Base-by-base conservation (phyloP, 1,139 yeast genomes). In the Taphrina populina region DNA sequence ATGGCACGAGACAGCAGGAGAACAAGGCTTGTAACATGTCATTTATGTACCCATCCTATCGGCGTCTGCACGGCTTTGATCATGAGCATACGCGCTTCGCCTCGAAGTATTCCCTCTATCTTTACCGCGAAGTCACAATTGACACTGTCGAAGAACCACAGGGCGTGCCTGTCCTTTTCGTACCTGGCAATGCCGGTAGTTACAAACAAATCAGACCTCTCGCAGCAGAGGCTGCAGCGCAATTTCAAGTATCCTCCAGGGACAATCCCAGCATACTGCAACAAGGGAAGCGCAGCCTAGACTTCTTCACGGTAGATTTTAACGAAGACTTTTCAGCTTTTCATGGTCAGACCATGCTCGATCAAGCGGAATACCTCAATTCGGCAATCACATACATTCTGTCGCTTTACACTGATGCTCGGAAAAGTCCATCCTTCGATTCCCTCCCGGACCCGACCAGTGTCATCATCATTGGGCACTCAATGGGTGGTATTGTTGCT, bases 181-280 rank as follows among this genome's bases (percentile, higher is more conserved):
- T 94, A 35, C 98, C 98, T 0, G 99, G 99, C 0, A 94, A 94
- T 67, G 98, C 98, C 0, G 98, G 99, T 0, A 84, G 95, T 62
- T 88, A 81, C 69, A 79, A 82, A 62, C 99, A 94, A 69, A 95
- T 81, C 7, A 74, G 98, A 56, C 85, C 96, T 1, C 78, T 94
- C n/a, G 98, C 97, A 0, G 82, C 96, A 1, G 84, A 82, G 60
- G 71, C 66, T 1, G 64, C 66, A 2, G 53, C 53, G 5, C 60
- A 53, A 15, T 64, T 57, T 45, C 60, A 58, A 24, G 58, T 59
- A 15, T 20, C 54, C 1, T 21, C 57, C 32, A 51, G 35, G 56
- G 58, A n/a, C 21, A 34, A 24, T 37, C 37, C 47, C 2, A 35
- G 26, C 11, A 27, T 35, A 7, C 44, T 58, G 1, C 52, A 57